Conservation (phyloP, 768 basidiomycete species). For the Leccinum subgranulosum region DNA sequence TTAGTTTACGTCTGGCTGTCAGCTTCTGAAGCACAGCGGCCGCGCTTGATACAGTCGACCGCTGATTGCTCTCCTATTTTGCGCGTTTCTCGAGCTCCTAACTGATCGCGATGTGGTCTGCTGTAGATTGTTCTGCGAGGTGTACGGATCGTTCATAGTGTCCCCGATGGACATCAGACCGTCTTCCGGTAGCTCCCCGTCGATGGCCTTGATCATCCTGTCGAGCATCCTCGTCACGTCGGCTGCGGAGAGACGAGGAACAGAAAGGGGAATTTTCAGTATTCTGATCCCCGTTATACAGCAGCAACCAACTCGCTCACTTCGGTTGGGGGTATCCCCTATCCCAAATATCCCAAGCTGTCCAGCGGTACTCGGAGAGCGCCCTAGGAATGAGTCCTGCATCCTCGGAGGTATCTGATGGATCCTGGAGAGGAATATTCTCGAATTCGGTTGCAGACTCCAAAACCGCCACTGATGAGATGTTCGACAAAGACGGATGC, state of each 20-base stretch:
- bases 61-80: not conserved
- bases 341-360: not conserved
- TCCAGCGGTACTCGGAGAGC: not conserved
- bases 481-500: not conserved
- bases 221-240: not conserved
- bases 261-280: not conserved
- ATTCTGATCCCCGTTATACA: not conserved
- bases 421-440: not conserved
- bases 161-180: not conserved
- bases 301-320: slow-evolving; percentile 1
- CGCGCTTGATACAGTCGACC: not conserved
- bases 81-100: not conserved
- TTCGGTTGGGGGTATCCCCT: slow-evolving; percentile 14
- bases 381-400: not conserved
- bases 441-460: not conserved
- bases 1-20: not conserved
- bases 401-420: not conserved
- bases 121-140: not conserved
- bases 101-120: not conserved
- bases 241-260: not conserved
- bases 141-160: not conserved
- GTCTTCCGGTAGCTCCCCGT: not conserved
- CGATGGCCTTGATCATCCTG: not conserved
- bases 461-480: not conserved
- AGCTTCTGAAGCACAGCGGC: not conserved